These are phyloP conservation scores for Penicillium nordicum DNA, from an alignment of 2,329 filamentous ascomycete genomes.

Conservation along the genomic window DNA sequence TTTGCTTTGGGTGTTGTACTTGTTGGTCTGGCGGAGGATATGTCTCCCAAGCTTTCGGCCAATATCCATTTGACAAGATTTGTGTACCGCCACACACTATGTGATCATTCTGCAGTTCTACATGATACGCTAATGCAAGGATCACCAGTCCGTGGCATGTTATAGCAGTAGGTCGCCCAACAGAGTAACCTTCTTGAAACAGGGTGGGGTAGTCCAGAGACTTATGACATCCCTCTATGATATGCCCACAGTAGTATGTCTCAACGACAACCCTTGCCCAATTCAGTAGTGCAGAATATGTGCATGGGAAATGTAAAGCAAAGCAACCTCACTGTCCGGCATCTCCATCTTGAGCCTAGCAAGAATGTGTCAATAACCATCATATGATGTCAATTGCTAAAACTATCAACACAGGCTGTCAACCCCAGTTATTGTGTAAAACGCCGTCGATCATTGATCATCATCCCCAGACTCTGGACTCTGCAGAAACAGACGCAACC, in stretches of 20 bases:
- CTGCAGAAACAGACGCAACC: not conserved
- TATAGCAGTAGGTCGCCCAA: not conserved
- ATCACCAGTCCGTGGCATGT: slow-evolving; percentile 8
- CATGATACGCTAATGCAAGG: slow-evolving; percentile 9
- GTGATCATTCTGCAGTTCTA: not conserved
- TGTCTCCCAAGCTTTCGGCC: not conserved
- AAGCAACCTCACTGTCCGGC: not conserved
- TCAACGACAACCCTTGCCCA: not conserved
- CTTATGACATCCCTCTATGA: not conserved
- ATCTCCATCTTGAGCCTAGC: slow-evolving; percentile 1
- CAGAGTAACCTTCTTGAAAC: not conserved
- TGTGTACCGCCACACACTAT: not conserved
- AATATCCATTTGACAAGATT: not conserved
- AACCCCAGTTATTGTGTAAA: no score
- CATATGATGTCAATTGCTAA: not conserved
- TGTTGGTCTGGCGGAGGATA: not conserved
- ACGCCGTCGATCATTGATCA: not conserved
- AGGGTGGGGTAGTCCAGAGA: not conserved
- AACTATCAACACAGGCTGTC: not conserved
- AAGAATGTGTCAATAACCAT: not conserved
- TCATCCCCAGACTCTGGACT: slow-evolving; percentile 9
- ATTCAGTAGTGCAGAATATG: not conserved
- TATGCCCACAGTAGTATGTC: not conserved
- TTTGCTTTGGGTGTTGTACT: not conserved
- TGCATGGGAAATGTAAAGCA: not conserved